These are phyloP conservation scores for Telopea speciosissima DNA, from an alignment of 177 flowering plant species.

Conservation along the genomic window DNA sequence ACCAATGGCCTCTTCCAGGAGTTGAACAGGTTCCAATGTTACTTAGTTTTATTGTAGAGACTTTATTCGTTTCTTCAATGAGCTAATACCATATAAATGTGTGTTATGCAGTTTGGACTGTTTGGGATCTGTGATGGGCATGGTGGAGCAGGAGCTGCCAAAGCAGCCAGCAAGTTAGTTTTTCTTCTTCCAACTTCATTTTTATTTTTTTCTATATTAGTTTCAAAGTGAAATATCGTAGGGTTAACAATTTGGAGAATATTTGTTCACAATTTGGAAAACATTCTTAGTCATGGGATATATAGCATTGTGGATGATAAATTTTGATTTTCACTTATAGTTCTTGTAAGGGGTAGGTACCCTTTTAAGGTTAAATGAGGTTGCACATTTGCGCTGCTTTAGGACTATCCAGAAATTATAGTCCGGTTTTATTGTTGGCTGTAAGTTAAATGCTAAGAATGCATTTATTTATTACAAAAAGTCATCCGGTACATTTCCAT, in stretches of 20 bases:
- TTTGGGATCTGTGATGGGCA: constrained; percentile 98
- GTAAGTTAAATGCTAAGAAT: neutral
- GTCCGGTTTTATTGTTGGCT: neutral
- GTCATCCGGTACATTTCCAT: too few species aligned
- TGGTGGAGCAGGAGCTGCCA: constrained; percentile 89
- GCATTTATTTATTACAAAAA: neutral
- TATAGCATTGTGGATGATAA: neutral
- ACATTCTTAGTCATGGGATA: neutral
- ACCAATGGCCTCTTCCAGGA: constrained; percentile 89
- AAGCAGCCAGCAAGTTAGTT: constrained; percentile 81
- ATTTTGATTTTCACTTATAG: neutral
- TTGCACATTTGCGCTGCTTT: neutral
- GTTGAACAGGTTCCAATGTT: constrained; percentile 54
- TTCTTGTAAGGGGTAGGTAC: neutral
- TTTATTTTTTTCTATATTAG: constrained; percentile 11
- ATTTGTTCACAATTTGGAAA: neutral
- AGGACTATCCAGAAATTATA: neutral
- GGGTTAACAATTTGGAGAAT: neutral
- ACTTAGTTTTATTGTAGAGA: constrained; percentile 4
- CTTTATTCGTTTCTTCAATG: neutral
- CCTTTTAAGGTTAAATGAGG: neutral
- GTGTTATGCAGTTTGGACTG: constrained; percentile 77
- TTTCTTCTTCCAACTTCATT: neutral
- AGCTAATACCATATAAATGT: constrained; percentile 6
- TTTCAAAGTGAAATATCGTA: neutral